These are phyloP conservation scores for Fusarium anguioides DNA, from an alignment of 2,329 filamentous ascomycete species.

Conservation along the genomic window DNA sequence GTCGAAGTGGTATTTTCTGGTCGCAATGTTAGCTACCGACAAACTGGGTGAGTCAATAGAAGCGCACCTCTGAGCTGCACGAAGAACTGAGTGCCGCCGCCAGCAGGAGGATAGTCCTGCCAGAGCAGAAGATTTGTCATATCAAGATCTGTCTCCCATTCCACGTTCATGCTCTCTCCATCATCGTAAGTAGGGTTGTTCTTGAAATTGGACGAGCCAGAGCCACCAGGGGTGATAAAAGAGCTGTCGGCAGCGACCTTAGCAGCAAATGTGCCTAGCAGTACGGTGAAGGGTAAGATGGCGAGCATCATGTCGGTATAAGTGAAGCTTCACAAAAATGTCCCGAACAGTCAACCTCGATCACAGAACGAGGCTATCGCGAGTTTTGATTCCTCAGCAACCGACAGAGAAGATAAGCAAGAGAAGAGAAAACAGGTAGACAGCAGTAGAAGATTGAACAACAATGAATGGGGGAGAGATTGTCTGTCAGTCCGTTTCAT, in stretches of 20 bases:
- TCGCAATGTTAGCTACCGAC: neutral
- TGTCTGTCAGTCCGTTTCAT: conserved; percentile 16
- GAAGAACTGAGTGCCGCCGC: conserved; percentile 14
- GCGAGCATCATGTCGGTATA: conserved; percentile 8
- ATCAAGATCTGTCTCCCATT: conserved; percentile 38
- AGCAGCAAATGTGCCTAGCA: conserved; percentile 16
- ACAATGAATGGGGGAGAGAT: neutral
- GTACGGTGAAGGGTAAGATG: conserved; percentile 8
- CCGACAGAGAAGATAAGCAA: neutral
- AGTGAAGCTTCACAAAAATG: neutral
- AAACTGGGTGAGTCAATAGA: too few species aligned
- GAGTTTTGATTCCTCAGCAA: neutral
- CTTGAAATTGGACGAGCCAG: conserved; percentile 30
- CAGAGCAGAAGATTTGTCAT: conserved; percentile 36
- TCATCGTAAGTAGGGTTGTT: conserved; percentile 41
- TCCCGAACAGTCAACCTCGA: neutral
- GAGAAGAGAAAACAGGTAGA: neutral
- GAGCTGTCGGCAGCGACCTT: conserved; percentile 5
- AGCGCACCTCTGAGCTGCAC: neutral
- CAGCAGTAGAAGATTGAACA: neutral
- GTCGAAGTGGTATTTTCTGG: conserved; percentile 37
- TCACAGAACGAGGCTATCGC: neutral
- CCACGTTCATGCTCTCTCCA: conserved; percentile 39
- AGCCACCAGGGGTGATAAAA: conserved; percentile 32
- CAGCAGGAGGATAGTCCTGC: conserved; percentile 38